Evolutionary conservation across 192 early-diverging fungal species (phyloP), one percentile per base, ranked within the genome.

Genomic region (Gonapodya prolifera): DNA sequence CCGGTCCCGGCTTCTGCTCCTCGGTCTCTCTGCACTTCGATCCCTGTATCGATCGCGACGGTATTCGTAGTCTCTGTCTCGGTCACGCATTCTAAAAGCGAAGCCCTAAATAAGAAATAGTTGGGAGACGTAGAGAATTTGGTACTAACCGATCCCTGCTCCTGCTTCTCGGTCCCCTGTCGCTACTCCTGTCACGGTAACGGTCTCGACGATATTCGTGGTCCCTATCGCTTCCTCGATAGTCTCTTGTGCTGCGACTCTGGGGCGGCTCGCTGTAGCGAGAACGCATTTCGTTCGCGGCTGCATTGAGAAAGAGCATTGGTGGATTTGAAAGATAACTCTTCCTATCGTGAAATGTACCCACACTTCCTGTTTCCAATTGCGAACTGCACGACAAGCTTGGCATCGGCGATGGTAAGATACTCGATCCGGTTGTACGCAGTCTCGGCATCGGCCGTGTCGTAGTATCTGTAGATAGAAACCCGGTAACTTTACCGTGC

Each of bases 391-490:
- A 73, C 28, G 28, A 32, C 32, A 29, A 73, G 28, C 28, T 32
- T 18, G 16, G 18, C 32, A 29, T 73, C 71, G 8, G 71, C 71
- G 31, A 73, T 73, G 31, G 71, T 73, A 8, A 73, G 71, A 32
- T 73, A 73, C 31, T 73, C 71, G 71, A 73, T 73, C 71, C 32
- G 2, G 71, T 18, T 73, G 28, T 30, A 30, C 2, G 71, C 71
- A 13, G 71, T 32, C 71, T 73, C 71, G 71, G 71, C 71, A 8
- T 73, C 71, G 2, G 18, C 71, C 8, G 18, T 16, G 8, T 73
- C 71, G 71, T 30, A 30, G 31, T 73, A 73, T 29, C 28, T 32
- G 71, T 30, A 73, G 71, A 18, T 13, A 8, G 8, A 16, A n/a
- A n/a, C n/a, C n/a, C n/a, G n/a, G n/a, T n/a, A n/a, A n/a, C n/a